phyloP scores from a whole-genome alignment of 805 yeast species.

The Candida krabiensis region DNA sequence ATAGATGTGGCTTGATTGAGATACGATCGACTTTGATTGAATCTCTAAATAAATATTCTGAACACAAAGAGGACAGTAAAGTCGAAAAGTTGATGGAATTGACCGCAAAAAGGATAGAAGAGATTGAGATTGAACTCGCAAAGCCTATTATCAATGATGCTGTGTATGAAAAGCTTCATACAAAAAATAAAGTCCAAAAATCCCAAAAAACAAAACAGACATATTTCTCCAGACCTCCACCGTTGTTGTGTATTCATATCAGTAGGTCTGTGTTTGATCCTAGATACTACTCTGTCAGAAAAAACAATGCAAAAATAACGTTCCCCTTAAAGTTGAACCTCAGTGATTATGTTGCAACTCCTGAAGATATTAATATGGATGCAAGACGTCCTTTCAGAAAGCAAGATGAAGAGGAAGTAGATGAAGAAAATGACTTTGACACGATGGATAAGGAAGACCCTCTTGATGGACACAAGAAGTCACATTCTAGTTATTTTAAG shows the following conservation, averaged over 20 bases:
- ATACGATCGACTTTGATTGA: slow-evolving; percentile 50
- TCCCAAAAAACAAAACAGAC: slow-evolving; percentile 84
- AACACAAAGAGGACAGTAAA: slow-evolving; percentile 15
- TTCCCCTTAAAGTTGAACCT: slow-evolving; percentile 73
- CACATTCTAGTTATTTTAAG: not conserved
- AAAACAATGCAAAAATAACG: slow-evolving; percentile 78
- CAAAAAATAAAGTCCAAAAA: slow-evolving; percentile 70
- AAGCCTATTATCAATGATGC: slow-evolving; percentile 79
- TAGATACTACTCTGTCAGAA: slow-evolving; percentile 75
- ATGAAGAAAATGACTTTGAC: slow-evolving; percentile 3
- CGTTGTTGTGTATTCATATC: slow-evolving; percentile 79
- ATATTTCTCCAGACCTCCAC: slow-evolving; percentile 77
- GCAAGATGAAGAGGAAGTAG: slow-evolving; percentile 41
- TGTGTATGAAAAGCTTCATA: slow-evolving; percentile 68
- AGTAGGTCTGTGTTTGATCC: slow-evolving; percentile 94
- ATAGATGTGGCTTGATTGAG: slow-evolving; percentile 78
- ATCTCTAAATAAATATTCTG: slow-evolving; percentile 32
- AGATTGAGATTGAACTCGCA: slow-evolving; percentile 52
- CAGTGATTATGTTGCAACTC: slow-evolving; percentile 66
- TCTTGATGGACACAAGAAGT: not conserved
- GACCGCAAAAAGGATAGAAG: slow-evolving; percentile 45
- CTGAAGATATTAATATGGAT: slow-evolving; percentile 71
- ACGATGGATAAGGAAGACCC: slow-evolving; percentile 13
- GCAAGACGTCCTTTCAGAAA: slow-evolving; percentile 75
- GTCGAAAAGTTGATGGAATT: slow-evolving; percentile 30